A percentile compares a stretch with the other conserved stretches of the same genome.
Conservation (phyloP, 345 rosid genomes). For the Eutrema heterophyllum region DNA sequence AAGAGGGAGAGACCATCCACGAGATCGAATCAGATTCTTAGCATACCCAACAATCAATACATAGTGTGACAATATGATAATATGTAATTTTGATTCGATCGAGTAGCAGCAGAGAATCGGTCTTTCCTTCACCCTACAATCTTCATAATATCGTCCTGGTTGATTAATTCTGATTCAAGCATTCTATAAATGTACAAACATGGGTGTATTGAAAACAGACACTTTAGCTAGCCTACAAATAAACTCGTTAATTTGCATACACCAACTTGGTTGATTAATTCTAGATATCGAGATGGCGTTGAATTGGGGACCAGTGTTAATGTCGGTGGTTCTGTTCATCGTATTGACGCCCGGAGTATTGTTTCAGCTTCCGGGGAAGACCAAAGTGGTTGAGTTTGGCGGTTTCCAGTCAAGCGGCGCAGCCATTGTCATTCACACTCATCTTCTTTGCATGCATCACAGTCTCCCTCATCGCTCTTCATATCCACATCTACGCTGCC, state of each 20-base stretch:
- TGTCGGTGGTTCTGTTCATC: conserved; percentile 54
- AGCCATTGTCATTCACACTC: conserved; percentile 45
- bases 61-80: background rate
- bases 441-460: conserved; percentile 38
- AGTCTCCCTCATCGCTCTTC: conserved; percentile 43
- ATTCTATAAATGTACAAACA: conserved; percentile 6
- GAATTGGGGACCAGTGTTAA: conserved; percentile 66
- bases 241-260: background rate
- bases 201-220: background rate
- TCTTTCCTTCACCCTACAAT: conserved; percentile 17
- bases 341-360: conserved; percentile 57
- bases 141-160: conserved; percentile 10
- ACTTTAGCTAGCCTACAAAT: background rate
- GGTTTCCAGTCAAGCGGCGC: conserved; percentile 45
- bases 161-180: no score
- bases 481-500: conserved; percentile 45
- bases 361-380: conserved; percentile 60
- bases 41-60: conserved; percentile 26
- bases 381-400: conserved; percentile 42
- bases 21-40: conserved; percentile 23
- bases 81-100: conserved; percentile 12
- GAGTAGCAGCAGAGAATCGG: conserved; percentile 21
- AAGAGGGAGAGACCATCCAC: background rate
- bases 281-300: conserved; percentile 29
- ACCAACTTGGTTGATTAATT: background rate